phyloP scores from a whole-genome alignment of 768 basidiomycete genomes.

The Pleurotus djamor region DNA sequence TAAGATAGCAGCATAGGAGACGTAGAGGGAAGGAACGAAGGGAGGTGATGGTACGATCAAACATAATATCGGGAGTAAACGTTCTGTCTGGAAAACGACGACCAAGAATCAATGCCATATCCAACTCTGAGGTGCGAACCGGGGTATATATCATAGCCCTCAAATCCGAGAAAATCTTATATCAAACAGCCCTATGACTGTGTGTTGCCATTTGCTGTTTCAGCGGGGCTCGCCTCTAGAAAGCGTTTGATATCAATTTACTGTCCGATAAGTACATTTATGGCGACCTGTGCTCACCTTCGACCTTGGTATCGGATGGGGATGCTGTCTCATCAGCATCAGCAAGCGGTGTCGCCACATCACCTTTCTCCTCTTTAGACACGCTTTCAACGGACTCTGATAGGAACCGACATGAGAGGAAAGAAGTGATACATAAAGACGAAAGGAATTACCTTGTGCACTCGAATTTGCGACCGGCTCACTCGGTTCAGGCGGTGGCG shows the following conservation, averaged over 20 bases:
- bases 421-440: background rate
- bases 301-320: background rate
- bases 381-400: background rate
- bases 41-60: background rate
- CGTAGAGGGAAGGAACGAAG: background rate
- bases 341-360: background rate
- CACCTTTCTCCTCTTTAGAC: background rate
- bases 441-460: background rate
- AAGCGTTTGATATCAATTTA: background rate
- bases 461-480: background rate
- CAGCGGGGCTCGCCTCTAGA: background rate
- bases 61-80: conserved; percentile 1
- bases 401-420: background rate
- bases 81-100: background rate
- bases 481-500: background rate
- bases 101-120: conserved; percentile 3
- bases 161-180: background rate
- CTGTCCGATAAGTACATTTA: background rate
- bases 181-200: background rate
- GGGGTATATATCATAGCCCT: conserved; percentile 2
- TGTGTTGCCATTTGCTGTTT: background rate
- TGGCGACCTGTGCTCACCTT: background rate
- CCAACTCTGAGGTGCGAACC: background rate
- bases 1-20: background rate
- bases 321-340: background rate